phyloP scores from a whole-genome alignment of 371 early-diverging fungal species.

The Fennellomyces sp. region DNA sequence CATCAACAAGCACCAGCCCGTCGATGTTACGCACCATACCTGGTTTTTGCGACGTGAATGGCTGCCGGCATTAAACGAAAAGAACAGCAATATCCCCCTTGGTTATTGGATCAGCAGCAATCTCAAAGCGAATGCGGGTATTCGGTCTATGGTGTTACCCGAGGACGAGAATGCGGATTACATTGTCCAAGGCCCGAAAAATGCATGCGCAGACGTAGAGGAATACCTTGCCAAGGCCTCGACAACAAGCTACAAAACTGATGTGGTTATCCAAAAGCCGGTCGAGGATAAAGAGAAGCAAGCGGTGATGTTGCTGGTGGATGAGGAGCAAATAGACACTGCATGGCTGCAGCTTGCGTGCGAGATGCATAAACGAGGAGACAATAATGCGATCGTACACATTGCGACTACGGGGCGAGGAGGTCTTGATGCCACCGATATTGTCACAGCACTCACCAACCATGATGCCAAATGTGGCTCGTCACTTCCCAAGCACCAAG shows the following conservation, averaged over 20 bases:
- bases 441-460: neutral
- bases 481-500: constrained; percentile 1
- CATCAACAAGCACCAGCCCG: neutral
- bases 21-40: neutral
- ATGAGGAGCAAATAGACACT: neutral
- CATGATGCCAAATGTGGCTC: constrained; percentile 2
- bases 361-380: constrained; percentile 5
- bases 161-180: neutral
- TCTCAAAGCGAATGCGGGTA: neutral
- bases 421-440: neutral
- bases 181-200: neutral
- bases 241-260: neutral
- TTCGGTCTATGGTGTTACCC: constrained; percentile 2
- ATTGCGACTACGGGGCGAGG: neutral
- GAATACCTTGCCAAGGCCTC: neutral
- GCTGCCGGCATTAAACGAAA: neutral
- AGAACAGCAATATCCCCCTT: neutral
- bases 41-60: constrained; percentile 8
- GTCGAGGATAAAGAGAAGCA: neutral
- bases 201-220: neutral
- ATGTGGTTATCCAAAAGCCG: neutral
- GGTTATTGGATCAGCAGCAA: constrained; percentile 8
- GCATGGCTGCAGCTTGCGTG: constrained; percentile 5
- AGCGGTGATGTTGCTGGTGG: neutral
- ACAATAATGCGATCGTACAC: constrained; percentile 2